Percentiles rank a stretch among this genome's conserved stretches.
These are phyloP conservation scores for Paraglomus brasilianum DNA, from an alignment of 192 early-diverging fungal genomes.

Conservation along the genomic window DNA sequence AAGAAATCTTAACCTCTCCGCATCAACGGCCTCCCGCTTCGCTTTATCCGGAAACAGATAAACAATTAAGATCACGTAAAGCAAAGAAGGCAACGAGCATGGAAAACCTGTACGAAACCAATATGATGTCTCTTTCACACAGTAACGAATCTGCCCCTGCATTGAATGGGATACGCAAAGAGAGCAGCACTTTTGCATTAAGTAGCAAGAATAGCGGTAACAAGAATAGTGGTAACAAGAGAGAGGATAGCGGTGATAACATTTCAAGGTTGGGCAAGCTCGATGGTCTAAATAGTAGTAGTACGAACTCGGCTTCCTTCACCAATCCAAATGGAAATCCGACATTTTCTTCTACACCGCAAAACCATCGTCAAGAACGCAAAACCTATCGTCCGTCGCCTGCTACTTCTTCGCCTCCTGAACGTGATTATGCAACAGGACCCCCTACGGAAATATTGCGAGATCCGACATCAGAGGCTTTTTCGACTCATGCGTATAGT, in stretches of 20 bases:
- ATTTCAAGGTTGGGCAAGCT: too few species aligned
- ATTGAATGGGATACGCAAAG: too few species aligned
- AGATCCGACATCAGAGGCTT: conserved; percentile 33
- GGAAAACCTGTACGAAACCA: conserved; percentile 8
- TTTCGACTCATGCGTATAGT: conserved; percentile 45
- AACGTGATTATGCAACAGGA: conserved; percentile 26
- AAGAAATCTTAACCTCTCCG: background rate
- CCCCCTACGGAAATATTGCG: conserved; percentile 25
- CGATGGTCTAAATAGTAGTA: too few species aligned
- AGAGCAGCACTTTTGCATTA: too few species aligned
- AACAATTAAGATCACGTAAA: background rate
- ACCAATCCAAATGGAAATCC: too few species aligned
- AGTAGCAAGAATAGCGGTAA: too few species aligned
- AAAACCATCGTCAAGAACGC: too few species aligned
- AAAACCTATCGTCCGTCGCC: too few species aligned
- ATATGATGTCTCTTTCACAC: background rate
- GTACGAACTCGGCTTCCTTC: too few species aligned
- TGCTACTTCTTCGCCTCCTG: background rate
- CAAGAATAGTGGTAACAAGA: too few species aligned
- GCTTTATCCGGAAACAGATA: background rate
- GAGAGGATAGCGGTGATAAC: too few species aligned
- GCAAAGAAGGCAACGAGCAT: conserved; percentile 6
- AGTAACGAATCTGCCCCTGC: background rate
- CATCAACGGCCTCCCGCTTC: background rate
- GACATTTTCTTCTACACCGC: too few species aligned